Base-by-base conservation (phyloP, 495 filamentous ascomycete genomes). In the Tuber indicum region DNA sequence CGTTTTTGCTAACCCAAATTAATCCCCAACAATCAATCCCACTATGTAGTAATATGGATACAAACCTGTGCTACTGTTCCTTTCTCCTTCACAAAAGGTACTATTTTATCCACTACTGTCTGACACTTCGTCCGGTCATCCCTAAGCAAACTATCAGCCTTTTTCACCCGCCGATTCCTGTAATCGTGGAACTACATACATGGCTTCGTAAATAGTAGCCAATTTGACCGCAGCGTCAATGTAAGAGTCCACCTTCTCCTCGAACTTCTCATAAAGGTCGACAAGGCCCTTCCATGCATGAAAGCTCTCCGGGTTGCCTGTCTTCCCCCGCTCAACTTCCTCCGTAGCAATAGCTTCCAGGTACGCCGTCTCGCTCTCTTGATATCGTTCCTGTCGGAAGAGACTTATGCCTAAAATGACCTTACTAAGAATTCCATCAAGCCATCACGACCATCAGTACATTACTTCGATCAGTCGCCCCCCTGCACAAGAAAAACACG, bases 201-300 rank as follows among this genome's bases (percentile, higher is more conserved):
- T 83, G 70, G 92, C 88, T 26, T 88, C 88, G 77, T 91, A 94
- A 72, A 97, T 89, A 45, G 89, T 87, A n/a, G 92, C 92, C 69
- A 97, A 87, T 39, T 87, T 88, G 62, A 95, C 82, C 5, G 89
- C 90, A 14, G 91, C 92, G 45, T 89, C 84, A 74, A 91, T 91
- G 82, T 97, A 97, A 73, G 90, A 86, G 72, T 91, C 90, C 19
- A 98, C 85, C 75, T 91, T 93, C 43, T 87, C 86, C 81, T 94
- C 92, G 32, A 66, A 66, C 76, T 88, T 91, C 81, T 97, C 92
- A 82, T 95, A 97, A 17, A 98, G 82, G 78, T 89, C 91, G 82
- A 96, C 88, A n/a, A 98, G 86, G 9, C 96, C 96, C 85, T 96
- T 92, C 94, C 94, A 98, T 78, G 92, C 92, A 75, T 93, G 89